Percentiles rank a stretch among this genome's conserved stretches.
Conservation (phyloP, 345 rosid genomes). For the Lepidium aucheri region DNA sequence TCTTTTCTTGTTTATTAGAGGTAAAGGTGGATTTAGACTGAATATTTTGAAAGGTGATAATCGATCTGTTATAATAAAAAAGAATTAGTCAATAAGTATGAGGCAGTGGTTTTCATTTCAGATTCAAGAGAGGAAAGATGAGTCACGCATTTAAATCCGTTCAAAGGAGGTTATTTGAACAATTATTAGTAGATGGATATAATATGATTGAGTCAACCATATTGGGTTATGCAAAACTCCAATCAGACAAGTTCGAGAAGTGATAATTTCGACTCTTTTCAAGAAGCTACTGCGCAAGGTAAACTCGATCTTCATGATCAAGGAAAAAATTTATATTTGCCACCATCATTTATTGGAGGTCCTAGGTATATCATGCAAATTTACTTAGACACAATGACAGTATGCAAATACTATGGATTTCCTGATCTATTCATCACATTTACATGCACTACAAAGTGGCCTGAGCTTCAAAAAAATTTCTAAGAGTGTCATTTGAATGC, state of each 20-base stretch:
- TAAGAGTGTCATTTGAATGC: background rate
- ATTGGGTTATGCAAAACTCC: too few relatives aligned
- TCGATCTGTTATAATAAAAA: too few relatives aligned
- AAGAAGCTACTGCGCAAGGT: too few relatives aligned
- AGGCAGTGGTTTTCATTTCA: background rate
- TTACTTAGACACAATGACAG: background rate
- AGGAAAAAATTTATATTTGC: background rate
- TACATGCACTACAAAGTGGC: background rate
- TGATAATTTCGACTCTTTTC: too few relatives aligned
- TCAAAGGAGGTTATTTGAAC: too few relatives aligned
- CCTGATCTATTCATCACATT: background rate
- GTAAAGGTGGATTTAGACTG: background rate
- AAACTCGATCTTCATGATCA: too few relatives aligned
- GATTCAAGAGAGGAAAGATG: background rate
- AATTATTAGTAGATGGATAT: too few relatives aligned
- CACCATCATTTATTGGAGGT: background rate
- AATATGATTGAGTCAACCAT: too few relatives aligned
- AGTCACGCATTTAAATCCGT: too few relatives aligned
- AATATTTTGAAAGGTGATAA: accelerated
- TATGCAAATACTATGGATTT: background rate
- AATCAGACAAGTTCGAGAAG: too few relatives aligned
- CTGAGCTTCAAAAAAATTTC: background rate
- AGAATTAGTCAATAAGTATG: background rate
- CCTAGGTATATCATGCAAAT: background rate
- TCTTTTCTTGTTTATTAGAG: background rate